These are phyloP conservation scores for Lactuca saligna DNA, from an alignment of 129 eudicot species.

Conservation along the genomic window DNA sequence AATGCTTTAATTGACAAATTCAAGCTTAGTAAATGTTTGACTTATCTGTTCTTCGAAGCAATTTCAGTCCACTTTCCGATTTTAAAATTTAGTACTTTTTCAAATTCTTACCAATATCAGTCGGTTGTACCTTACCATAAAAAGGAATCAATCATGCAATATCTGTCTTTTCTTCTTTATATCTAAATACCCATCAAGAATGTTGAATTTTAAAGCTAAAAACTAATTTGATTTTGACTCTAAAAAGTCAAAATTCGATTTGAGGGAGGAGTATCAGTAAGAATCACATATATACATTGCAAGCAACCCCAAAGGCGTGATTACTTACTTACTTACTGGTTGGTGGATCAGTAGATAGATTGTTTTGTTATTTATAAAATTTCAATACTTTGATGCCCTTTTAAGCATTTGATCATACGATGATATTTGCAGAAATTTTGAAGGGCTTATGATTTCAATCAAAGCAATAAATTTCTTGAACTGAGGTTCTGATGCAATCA, in stretches of 20 bases:
- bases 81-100: not conserved
- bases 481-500: slow-evolving; percentile 11
- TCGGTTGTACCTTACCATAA: slow-evolving; percentile 5
- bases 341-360: slow-evolving; percentile 19
- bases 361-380: slow-evolving; percentile 14
- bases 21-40: not conserved
- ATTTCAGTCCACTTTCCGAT: not conserved
- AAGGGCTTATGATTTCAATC: not conserved
- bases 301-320: slow-evolving; percentile 32
- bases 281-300: slow-evolving; percentile 27
- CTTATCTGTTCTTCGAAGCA: not conserved
- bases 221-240: slow-evolving; percentile 19
- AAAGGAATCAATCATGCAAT: not conserved
- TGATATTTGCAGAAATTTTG: not conserved
- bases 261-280: slow-evolving; percentile 5
- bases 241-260: slow-evolving; percentile 15
- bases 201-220: not conserved
- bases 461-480: slow-evolving; percentile 9
- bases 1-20: slow-evolving; percentile 2
- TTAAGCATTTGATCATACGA: slow-evolving; percentile 21
- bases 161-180: not conserved
- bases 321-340: slow-evolving; percentile 13
- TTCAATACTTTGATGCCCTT: slow-evolving; percentile 18
- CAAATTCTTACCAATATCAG: not conserved
- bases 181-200: not conserved